phyloP scores from a whole-genome alignment of 371 early-diverging fungal genomes.

The Mortierella sp. region DNA sequence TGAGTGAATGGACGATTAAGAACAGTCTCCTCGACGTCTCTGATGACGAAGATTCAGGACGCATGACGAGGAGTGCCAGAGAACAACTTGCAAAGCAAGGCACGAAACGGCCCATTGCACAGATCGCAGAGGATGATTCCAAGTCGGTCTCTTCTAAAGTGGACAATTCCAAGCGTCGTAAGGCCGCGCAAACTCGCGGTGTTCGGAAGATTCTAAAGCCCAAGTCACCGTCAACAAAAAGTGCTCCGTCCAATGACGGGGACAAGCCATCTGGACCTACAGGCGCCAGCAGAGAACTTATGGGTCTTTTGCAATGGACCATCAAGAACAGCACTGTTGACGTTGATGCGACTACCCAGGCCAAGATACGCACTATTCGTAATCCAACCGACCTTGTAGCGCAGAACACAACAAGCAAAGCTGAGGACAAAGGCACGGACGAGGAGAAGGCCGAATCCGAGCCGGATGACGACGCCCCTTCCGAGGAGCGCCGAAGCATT shows the following conservation, averaged over 20 bases:
- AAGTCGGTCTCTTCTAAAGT: background rate
- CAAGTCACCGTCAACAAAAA: too few species aligned
- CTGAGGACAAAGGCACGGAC: too few species aligned
- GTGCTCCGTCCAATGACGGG: background rate
- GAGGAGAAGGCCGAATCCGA: background rate
- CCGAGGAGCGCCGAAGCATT: background rate
- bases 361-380: conserved; percentile 13
- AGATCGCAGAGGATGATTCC: background rate
- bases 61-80: too few species aligned
- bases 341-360: conserved; percentile 3
- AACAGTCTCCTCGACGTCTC: conserved; percentile 7
- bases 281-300: conserved; percentile 12
- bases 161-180: background rate
- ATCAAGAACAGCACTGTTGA: conserved; percentile 13
- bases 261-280: background rate
- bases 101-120: conserved; percentile 3
- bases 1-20: conserved; percentile 10
- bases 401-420: too few species aligned
- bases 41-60: background rate
- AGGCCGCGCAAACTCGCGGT: background rate
- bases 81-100: conserved; percentile 1
- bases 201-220: too few species aligned
- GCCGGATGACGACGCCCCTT: too few species aligned
- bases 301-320: conserved; percentile 15
- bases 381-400: background rate